These are phyloP conservation scores for Penicillium sp. DNA, from an alignment of 2,329 filamentous ascomycete genomes.

Conservation along the genomic window DNA sequence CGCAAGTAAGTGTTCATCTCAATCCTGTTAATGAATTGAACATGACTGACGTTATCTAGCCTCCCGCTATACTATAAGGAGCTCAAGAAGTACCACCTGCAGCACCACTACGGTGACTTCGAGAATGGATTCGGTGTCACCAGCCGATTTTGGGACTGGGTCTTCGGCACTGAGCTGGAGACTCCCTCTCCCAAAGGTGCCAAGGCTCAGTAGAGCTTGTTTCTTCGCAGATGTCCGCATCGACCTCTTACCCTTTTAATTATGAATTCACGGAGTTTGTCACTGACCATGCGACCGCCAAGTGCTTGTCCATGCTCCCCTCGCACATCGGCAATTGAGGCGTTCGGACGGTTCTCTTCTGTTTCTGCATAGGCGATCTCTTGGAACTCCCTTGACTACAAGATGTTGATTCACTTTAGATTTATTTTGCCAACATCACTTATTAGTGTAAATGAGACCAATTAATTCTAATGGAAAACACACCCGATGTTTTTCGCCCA, in stretches of 20 bases:
- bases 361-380: constrained; percentile 18
- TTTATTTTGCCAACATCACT: constrained; percentile 14
- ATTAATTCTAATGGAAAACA: constrained; percentile 22
- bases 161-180: constrained; percentile 84
- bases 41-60: constrained; percentile 35
- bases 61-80: constrained; percentile 84
- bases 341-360: constrained; percentile 12
- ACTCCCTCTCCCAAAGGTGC: constrained; percentile 33
- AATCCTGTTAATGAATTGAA: not conserved
- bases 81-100: constrained; percentile 95
- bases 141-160: constrained; percentile 86
- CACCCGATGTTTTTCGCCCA: not conserved
- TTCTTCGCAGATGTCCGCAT: not conserved
- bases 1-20: constrained; percentile 59
- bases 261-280: constrained; percentile 17
- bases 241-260: constrained; percentile 4
- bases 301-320: constrained; percentile 9
- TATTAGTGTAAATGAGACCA: constrained; percentile 21
- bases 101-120: constrained; percentile 97
- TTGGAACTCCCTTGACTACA: not conserved
- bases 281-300: not conserved
- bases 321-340: constrained; percentile 11
- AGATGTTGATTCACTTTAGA: constrained; percentile 6
- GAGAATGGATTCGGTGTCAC: constrained; percentile 97
- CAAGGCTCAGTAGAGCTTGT: constrained; percentile 34